Base-by-base conservation (phyloP, 306 rosid genomes). In the Cicer judaicum region DNA sequence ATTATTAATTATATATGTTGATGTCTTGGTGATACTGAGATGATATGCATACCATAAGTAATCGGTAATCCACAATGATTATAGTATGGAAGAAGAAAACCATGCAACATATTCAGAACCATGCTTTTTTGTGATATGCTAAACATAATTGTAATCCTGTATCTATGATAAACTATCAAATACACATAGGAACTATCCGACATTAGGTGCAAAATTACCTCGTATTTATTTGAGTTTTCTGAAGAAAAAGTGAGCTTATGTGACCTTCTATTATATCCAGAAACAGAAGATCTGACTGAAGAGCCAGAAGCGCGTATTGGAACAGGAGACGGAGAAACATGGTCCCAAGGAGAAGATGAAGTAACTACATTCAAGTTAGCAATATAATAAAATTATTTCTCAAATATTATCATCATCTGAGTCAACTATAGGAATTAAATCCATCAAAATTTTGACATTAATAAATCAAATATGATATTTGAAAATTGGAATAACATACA, bases 261-360 rank as follows among this genome's bases (percentile, higher is more conserved):
- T 16, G 97, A 88, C 89, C 88, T 88, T 66, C 90, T 87, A 84
- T 78, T 74, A 54, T 78, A 80, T 79, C 89, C 80, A 70, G 89
- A 83, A 64, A 64, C 83, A 76, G 95, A 89, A 80, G 90, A 82
- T 75, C 78, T 90, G 64, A 77, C 75, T 56, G 97, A 88, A 67
- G 91, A 84, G 68, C 98, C 97, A 78, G 96, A 83, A 68, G 98
- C 96, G 47, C 96, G 96, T 75, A 94, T 88, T 61, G 98, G 98
- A 83, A 86, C 72, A 43, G 98, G 98, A 65, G 97, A 91, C 40
- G 98, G 96, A 73, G 97, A 91, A 68, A 91, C 81, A 19, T 88
- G 88, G 81, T 94, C 98, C 98, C 98, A 94, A 16, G 98, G 96
- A 69, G 97, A 93, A 82, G 92, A 82, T 73, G 82, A 68, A 72